phyloP scores from a whole-genome alignment of 1,284 basidiomycete species.

The Vanrija sp. region DNA sequence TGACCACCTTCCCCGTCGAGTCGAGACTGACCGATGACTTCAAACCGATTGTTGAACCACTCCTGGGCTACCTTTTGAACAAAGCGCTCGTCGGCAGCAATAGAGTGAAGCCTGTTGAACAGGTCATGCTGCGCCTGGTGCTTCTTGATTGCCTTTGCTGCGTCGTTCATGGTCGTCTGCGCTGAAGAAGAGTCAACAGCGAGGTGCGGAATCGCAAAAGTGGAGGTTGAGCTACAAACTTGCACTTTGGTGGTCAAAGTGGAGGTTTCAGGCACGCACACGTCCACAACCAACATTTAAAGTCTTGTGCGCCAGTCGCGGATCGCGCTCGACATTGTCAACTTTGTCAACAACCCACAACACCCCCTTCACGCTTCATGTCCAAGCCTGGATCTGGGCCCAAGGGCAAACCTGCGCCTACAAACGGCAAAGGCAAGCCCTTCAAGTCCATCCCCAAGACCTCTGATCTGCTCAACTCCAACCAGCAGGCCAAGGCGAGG shows the following conservation, averaged over 20 bases:
- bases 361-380: not conserved
- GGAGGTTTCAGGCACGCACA: slow-evolving; percentile 3
- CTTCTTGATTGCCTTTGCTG: slow-evolving; percentile 32
- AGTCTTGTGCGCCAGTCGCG: too few species aligned
- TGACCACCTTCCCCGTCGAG: not conserved
- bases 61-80: slow-evolving; percentile 58
- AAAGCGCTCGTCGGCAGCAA: slow-evolving; percentile 69
- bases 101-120: slow-evolving; percentile 81
- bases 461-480: slow-evolving; percentile 25
- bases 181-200: not conserved
- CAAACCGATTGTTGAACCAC: slow-evolving; percentile 48
- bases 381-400: slow-evolving; percentile 4
- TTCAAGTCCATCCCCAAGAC: slow-evolving; percentile 36
- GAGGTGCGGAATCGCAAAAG: not conserved
- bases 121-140: slow-evolving; percentile 56
- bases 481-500: slow-evolving; percentile 15
- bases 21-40: slow-evolving; percentile 35
- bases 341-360: not conserved
- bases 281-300: not conserved
- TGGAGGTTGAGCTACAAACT: slow-evolving; percentile 4
- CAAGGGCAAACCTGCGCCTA: not conserved
- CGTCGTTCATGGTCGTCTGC: slow-evolving; percentile 10
- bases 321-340: not conserved
- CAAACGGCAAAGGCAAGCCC: slow-evolving; percentile 1
- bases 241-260: not conserved